phyloP scores from a whole-genome alignment of 176 grass and related monocot species.

The Oryza officinalis region DNA sequence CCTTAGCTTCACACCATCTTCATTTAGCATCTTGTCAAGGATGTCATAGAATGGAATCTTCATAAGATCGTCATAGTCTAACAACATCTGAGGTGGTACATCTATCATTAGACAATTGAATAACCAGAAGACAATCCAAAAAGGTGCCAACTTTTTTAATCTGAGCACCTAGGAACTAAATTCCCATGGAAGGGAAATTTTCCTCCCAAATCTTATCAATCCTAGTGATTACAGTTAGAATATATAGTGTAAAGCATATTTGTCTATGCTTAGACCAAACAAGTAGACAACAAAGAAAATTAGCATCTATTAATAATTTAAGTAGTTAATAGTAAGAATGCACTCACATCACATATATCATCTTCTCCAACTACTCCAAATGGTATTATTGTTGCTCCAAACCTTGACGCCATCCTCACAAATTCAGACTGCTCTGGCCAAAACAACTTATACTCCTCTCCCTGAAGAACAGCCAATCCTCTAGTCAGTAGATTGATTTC shows the following conservation, averaged over 20 bases:
- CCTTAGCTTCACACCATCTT: constrained; percentile 60
- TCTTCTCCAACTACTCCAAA: constrained; percentile 89
- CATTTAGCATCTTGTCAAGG: constrained; percentile 64
- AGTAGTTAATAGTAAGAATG: not conserved
- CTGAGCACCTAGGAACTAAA: not conserved
- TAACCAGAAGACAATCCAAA: not conserved
- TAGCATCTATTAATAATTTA: not conserved
- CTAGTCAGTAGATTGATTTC: not conserved
- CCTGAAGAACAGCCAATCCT: constrained; percentile 53
- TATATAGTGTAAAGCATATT: not conserved
- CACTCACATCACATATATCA: constrained; percentile 83
- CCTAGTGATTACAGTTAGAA: not conserved
- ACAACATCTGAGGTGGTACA: constrained; percentile 54
- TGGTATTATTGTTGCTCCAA: constrained; percentile 91
- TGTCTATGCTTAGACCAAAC: not conserved
- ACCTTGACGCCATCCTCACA: constrained; percentile 90
- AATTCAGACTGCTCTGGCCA: constrained; percentile 91
- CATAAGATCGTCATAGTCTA: constrained; percentile 85
- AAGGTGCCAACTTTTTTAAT: not conserved
- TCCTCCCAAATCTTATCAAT: not conserved
- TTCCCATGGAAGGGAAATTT: not conserved
- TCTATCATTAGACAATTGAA: constrained; percentile 1
- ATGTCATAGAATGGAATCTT: constrained; percentile 85
- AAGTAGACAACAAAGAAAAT: not conserved
- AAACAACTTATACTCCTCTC: constrained; percentile 84